A percentile compares a stretch with the other conserved stretches of the same genome.
Conservation (phyloP, 805 yeast species). For the Peterozyma toletana region DNA sequence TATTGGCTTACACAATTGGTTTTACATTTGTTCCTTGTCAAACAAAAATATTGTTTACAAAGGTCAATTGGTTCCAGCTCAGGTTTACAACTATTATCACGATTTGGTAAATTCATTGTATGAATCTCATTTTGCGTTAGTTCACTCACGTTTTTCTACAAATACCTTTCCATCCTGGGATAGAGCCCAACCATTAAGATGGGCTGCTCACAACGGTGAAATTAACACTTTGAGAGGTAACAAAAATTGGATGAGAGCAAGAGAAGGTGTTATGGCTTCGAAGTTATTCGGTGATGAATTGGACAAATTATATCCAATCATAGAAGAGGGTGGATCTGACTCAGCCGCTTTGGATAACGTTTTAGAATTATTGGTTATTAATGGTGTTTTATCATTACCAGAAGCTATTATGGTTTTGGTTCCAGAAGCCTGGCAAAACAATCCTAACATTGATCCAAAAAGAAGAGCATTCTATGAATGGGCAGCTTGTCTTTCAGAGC, state of each 20-base stretch:
- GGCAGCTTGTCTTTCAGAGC: slow-evolving; percentile 99
- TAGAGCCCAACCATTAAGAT: slow-evolving; percentile 95
- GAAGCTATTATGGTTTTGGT: slow-evolving; percentile 96
- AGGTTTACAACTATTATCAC: slow-evolving; percentile 90
- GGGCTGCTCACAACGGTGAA: slow-evolving; percentile 99
- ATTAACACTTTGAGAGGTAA: slow-evolving; percentile 95
- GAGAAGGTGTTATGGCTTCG: slow-evolving; percentile 94
- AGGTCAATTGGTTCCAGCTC: slow-evolving; percentile 96
- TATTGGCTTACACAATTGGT: slow-evolving; percentile 95
- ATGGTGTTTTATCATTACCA: slow-evolving; percentile 87
- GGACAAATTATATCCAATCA: slow-evolving; percentile 87
- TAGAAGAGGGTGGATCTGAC: slow-evolving; percentile 98
- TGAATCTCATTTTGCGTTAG: slow-evolving; percentile 92
- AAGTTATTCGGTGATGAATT: slow-evolving; percentile 83
- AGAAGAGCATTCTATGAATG: slow-evolving; percentile 95
- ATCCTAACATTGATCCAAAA: slow-evolving; percentile 78
- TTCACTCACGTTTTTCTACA: slow-evolving; percentile 95
- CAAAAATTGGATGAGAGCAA: slow-evolving; percentile 98
- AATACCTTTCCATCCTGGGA: slow-evolving; percentile 99
- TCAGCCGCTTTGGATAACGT: slow-evolving; percentile 98
- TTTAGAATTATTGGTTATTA: slow-evolving; percentile 81
- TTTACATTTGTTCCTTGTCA: slow-evolving; percentile 89
- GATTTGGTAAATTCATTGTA: slow-evolving; percentile 87
- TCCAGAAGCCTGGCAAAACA: slow-evolving; percentile 98
- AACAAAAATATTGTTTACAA: slow-evolving; percentile 90